Percentiles rank a stretch among this genome's conserved stretches.
phyloP scores from a whole-genome alignment of 495 filamentous ascomycete species.

The Neurospora sublineolata region DNA sequence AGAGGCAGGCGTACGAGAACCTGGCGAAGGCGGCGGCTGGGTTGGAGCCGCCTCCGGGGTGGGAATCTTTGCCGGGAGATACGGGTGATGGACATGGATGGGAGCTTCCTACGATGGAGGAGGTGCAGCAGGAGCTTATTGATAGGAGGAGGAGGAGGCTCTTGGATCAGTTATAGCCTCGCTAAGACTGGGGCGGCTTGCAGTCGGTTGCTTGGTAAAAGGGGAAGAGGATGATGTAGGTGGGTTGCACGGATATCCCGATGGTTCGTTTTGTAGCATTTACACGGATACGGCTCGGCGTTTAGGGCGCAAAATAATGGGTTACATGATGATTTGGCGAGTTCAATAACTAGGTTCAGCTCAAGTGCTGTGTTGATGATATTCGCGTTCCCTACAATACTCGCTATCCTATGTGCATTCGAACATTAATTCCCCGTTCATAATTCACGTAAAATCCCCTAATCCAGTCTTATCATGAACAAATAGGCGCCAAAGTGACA shows the following conservation, averaged over 20 bases:
- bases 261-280: constrained; percentile 9
- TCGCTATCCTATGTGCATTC: neutral
- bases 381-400: neutral
- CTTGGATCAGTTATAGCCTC: constrained; percentile 46
- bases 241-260: neutral
- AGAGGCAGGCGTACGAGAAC: constrained; percentile 64
- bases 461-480: neutral
- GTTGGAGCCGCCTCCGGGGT: constrained; percentile 43
- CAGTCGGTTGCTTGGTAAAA: neutral
- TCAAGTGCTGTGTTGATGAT: neutral
- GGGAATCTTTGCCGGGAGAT: constrained; percentile 83
- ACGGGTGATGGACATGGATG: constrained; percentile 71
- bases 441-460: neutral
- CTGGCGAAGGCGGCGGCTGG: constrained; percentile 26
- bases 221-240: neutral
- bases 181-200: neutral
- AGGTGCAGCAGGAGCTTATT: constrained; percentile 85
- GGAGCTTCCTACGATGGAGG: constrained; percentile 74
- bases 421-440: neutral
- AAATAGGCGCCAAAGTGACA: neutral
- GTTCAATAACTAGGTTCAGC: neutral
- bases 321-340: neutral
- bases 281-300: constrained; percentile 12
- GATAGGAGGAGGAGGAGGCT: constrained; percentile 73
- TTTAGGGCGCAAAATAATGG: constrained; percentile 5